Evolutionary conservation across 106 monocot genomes (phyloP).

Genomic region (Agapanthus africanus): DNA sequence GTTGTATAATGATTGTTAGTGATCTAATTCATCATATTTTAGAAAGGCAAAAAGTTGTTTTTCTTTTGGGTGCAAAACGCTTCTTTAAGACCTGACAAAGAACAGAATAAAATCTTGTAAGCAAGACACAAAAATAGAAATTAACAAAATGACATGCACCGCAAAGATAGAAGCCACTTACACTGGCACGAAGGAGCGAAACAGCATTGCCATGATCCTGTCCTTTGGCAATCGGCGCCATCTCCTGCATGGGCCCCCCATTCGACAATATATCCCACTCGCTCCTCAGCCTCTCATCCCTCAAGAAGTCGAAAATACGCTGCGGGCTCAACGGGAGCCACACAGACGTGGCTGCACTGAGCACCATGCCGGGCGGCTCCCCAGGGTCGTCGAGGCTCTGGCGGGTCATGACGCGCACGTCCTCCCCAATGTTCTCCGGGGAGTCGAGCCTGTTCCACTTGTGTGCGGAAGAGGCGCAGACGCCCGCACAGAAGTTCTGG

Average conservation of each 20-base stretch:
- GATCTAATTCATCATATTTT: too few relatives aligned
- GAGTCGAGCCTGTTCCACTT: slow-evolving; percentile 37
- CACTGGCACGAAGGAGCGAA: slow-evolving; percentile 35
- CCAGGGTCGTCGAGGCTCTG: slow-evolving; percentile 55
- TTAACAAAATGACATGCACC: not conserved
- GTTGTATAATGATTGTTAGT: too few relatives aligned
- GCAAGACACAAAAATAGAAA: not conserved
- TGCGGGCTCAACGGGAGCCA: slow-evolving; percentile 44
- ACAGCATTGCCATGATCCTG: slow-evolving; percentile 57
- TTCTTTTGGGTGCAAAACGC: too few relatives aligned
- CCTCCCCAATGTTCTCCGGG: slow-evolving; percentile 24
- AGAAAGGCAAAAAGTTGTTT: too few relatives aligned
- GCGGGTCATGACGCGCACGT: slow-evolving; percentile 54
- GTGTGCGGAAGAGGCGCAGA: slow-evolving; percentile 45
- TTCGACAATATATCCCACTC: slow-evolving; percentile 75
- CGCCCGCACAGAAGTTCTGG: slow-evolving; percentile 59
- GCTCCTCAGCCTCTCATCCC: slow-evolving; percentile 44
- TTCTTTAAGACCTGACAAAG: too few relatives aligned
- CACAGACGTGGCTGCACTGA: slow-evolving; percentile 56
- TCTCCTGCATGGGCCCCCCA: slow-evolving; percentile 70
- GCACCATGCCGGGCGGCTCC: slow-evolving; percentile 54
- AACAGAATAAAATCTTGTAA: too few relatives aligned
- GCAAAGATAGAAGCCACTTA: not conserved
- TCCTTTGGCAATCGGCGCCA: slow-evolving; percentile 64
- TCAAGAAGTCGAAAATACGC: slow-evolving; percentile 54